A percentile compares a stretch with the other conserved stretches of the same genome.
These are phyloP conservation scores for Aethionema arabicum DNA, from an alignment of 345 rosid species.

Conservation along the genomic window DNA sequence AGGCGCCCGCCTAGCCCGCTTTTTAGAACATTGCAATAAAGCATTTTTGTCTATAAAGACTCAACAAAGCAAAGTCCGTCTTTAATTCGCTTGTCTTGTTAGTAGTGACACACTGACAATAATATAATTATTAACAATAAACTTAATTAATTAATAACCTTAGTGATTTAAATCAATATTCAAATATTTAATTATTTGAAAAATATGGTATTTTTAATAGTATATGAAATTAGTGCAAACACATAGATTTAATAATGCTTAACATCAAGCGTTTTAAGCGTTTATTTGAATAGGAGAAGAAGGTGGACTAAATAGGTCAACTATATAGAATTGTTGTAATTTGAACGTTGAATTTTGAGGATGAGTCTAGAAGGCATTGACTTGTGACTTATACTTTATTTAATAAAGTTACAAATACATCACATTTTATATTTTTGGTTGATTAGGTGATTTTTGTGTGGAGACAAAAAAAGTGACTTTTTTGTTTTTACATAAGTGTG, in stretches of 20 bases:
- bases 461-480: no score
- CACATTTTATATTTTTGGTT: constrained; percentile 1
- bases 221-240: neutral
- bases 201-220: no score
- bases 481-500: neutral
- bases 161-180: no score
- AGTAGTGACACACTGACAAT: no score
- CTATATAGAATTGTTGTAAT: constrained; percentile 5
- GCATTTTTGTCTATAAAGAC: no score
- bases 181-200: no score
- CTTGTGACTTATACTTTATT: neutral
- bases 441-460: neutral
- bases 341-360: neutral
- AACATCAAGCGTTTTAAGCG: neutral
- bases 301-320: neutral
- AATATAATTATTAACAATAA: no score
- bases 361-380: constrained; percentile 25
- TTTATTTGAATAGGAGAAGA: neutral
- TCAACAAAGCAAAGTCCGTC: no score
- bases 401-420: neutral
- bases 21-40: no score
- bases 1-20: no score
- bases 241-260: neutral
- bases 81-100: no score
- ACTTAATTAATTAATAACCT: no score